Base-by-base conservation (phyloP, 2,329 filamentous ascomycete species). In the Pseudocercospora fijiensis region DNA sequence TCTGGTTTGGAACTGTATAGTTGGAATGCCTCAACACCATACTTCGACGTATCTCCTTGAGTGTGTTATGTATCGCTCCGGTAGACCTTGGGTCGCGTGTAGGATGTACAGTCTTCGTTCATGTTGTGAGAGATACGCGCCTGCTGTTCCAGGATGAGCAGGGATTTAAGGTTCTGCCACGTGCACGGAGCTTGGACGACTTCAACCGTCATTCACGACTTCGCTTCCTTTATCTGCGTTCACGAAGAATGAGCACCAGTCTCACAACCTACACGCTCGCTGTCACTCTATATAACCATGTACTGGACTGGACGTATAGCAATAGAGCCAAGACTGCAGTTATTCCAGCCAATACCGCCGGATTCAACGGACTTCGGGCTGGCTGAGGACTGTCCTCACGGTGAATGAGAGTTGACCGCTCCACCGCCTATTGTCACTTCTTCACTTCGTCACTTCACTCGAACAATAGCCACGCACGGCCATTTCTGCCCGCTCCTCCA, bases 221-320 rank as follows among this genome's bases (percentile, higher is more conserved):
- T n/a, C 53, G n/a, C 18, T 30, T 56, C 53, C 30, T 56, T 56
- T 30, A 33, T 56, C 53, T n/a, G 24, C 53, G 22, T n/a, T 41
- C 53, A 56, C 53, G 7, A n/a, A 56, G 18, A 33, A 56, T 56
- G 27, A 56, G 28, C 30, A 28, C 53, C 28, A 18, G 18, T 20
- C 26, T 56, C 28, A 37, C 53, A 18, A 18, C 53, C 30, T 13
- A 22, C 11, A 33, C 28, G 26, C n/a, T 41, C 30, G 53, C 18
- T 37, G 28, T 10, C 53, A 20, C 28, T 8, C 53, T 56, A 33
- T 56, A 20, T 20, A 10, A 20, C 28, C 4, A 56, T 56, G 53
- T n/a, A 37, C 22, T 56, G 53, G 53, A 56, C 18, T 26, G 27
- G 53, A 18, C 22, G 28, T 7, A 22, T 24, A 41, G 28, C 26